A percentile compares a stretch with the other conserved stretches of the same genome.
These are phyloP conservation scores for Isoetes engelmannii DNA, from an alignment of 83 land plant species.

Conservation along the genomic window DNA sequence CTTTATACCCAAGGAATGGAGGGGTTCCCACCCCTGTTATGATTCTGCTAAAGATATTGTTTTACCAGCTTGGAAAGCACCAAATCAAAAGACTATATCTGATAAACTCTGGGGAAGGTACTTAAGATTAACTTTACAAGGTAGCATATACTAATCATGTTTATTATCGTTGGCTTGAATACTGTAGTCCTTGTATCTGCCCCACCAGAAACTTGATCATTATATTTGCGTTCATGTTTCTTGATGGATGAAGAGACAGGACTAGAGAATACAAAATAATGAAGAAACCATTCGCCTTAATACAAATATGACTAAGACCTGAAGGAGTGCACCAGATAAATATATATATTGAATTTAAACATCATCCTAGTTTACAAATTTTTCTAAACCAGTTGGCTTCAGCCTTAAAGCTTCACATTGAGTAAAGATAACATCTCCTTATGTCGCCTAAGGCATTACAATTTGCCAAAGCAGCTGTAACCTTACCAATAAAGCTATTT, in stretches of 20 bases:
- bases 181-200: not conserved
- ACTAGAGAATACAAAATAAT: not conserved
- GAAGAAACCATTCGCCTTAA: not conserved
- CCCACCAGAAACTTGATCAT: not conserved
- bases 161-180: conserved; percentile 1
- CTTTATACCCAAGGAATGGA: conserved; percentile 44
- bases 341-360: too few relatives aligned
- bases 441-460: too few relatives aligned
- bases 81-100: conserved; percentile 44
- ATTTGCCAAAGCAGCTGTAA: too few relatives aligned
- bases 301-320: too few relatives aligned
- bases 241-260: not conserved
- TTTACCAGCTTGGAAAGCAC: conserved; percentile 87
- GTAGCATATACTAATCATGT: not conserved
- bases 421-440: too few relatives aligned
- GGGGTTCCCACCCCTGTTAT: conserved; percentile 87
- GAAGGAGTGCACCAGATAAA: too few relatives aligned
- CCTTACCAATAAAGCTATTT: not conserved
- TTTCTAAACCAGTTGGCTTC: too few relatives aligned
- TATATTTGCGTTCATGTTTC: not conserved
- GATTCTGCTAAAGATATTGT: conserved; percentile 89
- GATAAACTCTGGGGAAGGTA: conserved; percentile 71
- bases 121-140: not conserved
- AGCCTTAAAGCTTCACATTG: too few relatives aligned
- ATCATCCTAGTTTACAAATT: too few relatives aligned